A percentile compares a stretch with the other conserved stretches of the same genome.
Conservation (phyloP, 768 basidiomycete species). For the Lentinula guzmanii region DNA sequence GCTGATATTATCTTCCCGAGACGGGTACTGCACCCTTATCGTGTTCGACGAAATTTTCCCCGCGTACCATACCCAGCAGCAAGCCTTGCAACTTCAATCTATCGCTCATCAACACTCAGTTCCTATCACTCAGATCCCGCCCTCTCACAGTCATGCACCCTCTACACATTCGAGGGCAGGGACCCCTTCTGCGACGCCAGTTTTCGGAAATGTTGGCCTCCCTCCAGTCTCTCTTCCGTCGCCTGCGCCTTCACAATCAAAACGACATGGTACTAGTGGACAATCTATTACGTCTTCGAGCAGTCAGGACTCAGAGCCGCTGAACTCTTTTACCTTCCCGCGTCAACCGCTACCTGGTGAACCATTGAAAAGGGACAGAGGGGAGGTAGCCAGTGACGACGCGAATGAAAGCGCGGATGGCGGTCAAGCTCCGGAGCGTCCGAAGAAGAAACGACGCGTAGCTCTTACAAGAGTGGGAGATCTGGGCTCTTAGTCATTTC, state of each 20-base stretch:
- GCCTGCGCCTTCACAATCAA: slow-evolving; percentile 2
- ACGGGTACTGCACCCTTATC: slow-evolving; percentile 95
- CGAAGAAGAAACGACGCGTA: slow-evolving; percentile 84
- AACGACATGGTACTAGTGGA: slow-evolving; percentile 22
- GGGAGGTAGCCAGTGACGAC: slow-evolving; percentile 10
- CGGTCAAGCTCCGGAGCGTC: slow-evolving; percentile 38
- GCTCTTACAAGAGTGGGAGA: slow-evolving; percentile 68
- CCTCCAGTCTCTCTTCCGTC: slow-evolving; percentile 15
- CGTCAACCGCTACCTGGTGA: background rate
- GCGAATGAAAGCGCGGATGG: slow-evolving; percentile 15
- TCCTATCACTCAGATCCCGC: slow-evolving; percentile 39
- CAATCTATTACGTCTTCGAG: slow-evolving; percentile 44
- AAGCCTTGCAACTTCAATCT: slow-evolving; percentile 82
- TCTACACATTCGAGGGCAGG: slow-evolving; percentile 19
- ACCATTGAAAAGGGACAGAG: slow-evolving; percentile 14
- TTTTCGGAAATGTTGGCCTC: slow-evolving; percentile 22
- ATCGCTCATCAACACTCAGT: slow-evolving; percentile 84
- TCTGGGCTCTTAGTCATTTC: slow-evolving; percentile 22
- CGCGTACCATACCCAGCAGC: slow-evolving; percentile 85
- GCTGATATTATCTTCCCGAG: slow-evolving; percentile 84
- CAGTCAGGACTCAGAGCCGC: slow-evolving; percentile 34
- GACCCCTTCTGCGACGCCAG: slow-evolving; percentile 32
- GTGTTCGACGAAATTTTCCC: slow-evolving; percentile 93
- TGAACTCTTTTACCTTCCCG: slow-evolving; percentile 13
- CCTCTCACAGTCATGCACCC: slow-evolving; percentile 16